These are phyloP conservation scores for Dalbergia cultrata DNA, from an alignment of 306 rosid species.

Conservation along the genomic window DNA sequence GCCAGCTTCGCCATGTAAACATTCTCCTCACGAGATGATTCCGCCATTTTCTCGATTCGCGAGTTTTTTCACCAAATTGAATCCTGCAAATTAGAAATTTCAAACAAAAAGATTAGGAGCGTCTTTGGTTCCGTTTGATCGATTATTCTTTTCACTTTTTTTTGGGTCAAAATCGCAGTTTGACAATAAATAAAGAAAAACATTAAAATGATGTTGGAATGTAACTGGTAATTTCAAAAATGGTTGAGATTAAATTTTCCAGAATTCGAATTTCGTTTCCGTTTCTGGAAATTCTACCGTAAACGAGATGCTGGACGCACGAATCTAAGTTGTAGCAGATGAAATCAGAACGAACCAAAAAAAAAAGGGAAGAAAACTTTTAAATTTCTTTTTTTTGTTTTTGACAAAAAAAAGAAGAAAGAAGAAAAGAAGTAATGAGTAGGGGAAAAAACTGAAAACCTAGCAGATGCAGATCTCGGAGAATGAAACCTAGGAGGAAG, in stretches of 20 bases:
- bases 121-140: too few species aligned
- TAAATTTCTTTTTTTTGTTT: too few species aligned
- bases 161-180: too few species aligned
- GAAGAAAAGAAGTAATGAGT: neutral
- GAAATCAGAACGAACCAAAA: neutral
- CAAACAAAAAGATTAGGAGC: neutral
- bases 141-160: too few species aligned
- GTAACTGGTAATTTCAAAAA: too few species aligned
- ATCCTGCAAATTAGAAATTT: slow-evolving; percentile 14
- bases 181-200: too few species aligned
- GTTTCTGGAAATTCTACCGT: neutral
- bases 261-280: neutral
- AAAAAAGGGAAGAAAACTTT: neutral
- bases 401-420: neutral
- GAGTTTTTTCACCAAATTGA: slow-evolving; percentile 1
- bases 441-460: neutral
- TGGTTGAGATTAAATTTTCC: neutral
- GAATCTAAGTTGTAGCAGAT: neutral
- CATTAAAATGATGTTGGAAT: too few species aligned
- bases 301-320: neutral
- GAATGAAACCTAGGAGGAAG: slow-evolving; percentile 16
- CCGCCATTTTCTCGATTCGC: slow-evolving; percentile 33
- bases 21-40: slow-evolving; percentile 80
- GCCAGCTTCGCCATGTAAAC: slow-evolving; percentile 96
- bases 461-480: slow-evolving; percentile 35